Conservation (phyloP, 1,139 yeast genomes). For the Zygosaccharomyces sapae region DNA sequence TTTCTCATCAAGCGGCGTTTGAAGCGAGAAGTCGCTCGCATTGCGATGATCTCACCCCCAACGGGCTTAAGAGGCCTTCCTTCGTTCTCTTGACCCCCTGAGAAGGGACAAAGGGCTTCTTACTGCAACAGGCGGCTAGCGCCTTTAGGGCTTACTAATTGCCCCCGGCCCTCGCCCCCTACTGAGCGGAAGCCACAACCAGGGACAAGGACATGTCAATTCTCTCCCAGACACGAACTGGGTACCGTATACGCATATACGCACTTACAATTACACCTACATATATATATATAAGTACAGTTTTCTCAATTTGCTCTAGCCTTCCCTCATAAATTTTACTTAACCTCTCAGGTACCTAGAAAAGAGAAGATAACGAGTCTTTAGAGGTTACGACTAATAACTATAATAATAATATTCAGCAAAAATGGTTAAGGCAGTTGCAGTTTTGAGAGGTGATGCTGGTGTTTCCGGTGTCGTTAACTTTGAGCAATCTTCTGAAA, state of each 20-base stretch:
- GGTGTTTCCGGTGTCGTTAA: conserved; percentile 80
- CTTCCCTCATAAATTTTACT: not conserved
- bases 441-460: conserved; percentile 93
- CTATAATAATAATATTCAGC: conserved; percentile 1
- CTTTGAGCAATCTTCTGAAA: conserved; percentile 77
- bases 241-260: not conserved
- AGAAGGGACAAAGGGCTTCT: not conserved
- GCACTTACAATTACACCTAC: not conserved
- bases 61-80: too few relatives aligned
- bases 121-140: not conserved
- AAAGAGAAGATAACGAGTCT: not conserved
- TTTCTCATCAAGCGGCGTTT: not conserved
- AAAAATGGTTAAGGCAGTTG: conserved; percentile 52
- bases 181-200: conserved; percentile 3
- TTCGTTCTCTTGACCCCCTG: not conserved
- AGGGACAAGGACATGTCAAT: not conserved
- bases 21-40: too few relatives aligned
- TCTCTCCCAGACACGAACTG: not conserved
- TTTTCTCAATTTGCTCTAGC: conserved; percentile 4
- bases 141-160: not conserved
- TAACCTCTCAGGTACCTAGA: not conserved
- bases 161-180: not conserved
- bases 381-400: not conserved
- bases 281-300: not conserved
- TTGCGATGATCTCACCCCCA: too few relatives aligned